Base-by-base conservation (phyloP, 2,329 filamentous ascomycete genomes). In the Teratosphaeria epicoccoides region DNA sequence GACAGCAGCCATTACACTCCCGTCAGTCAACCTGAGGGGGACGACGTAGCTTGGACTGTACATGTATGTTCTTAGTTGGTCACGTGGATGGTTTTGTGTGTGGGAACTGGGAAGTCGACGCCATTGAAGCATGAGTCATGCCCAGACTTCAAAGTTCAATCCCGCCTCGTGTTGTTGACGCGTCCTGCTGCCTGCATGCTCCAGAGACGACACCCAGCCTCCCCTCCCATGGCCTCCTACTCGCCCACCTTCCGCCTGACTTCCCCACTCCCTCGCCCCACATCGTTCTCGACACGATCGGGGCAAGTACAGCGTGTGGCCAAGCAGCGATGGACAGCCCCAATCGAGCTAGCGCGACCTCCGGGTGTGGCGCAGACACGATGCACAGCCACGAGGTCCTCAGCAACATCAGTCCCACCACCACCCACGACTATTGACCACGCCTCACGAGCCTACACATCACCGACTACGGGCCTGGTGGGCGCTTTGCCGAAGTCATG, bases 401-500 rank as follows among this genome's bases (percentile, higher is more conserved):
- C 46, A n/a, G n/a, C 22, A 44, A 17, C 24, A 11, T 24, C 25
- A 46, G 14, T n/a, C 11, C 22, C 26, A 49, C 47, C 33, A 23
- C 10, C 6, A n/a, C 10, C 33, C 52, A 46, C n/a, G 22, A 25
- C 33, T 17, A 7, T 20, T 20, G 28, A 43, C 11, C 23, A 6
- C 4, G 33, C 48, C n/a, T 22, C 17, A n/a, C 46, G 49, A 43
- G 58, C 60, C 22, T 91, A 91, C 66, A 67, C 70, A n/a, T 77
- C 83, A n/a, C 87, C 88, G 2, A 83, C 73, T 14, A 80, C 79
- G 0, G 87, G 88, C 12, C 63, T 93, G 4, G 71, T 94, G 25
- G 84, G 87, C 2, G 68, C 74, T 49, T 73, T 94, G 2, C 88
- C 88, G 1, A 56, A 71, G 20, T 79, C 84, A 51, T 82, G 83